phyloP scores from a whole-genome alignment of 495 filamentous ascomycete genomes.

The Polyplosphaeria fusca region DNA sequence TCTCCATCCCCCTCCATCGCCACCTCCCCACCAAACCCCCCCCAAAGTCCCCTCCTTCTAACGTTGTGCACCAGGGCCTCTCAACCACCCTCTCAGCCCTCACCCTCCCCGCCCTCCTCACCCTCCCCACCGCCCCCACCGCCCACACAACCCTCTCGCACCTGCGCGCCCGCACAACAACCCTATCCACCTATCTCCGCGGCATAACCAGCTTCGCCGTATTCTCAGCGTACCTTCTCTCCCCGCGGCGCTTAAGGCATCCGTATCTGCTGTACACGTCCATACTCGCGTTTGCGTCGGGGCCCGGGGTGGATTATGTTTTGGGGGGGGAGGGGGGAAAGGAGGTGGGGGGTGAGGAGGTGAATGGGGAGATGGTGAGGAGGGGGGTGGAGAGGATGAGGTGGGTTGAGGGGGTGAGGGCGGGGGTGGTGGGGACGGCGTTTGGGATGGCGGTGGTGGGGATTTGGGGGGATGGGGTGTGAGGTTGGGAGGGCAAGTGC shows the following conservation, averaged over 20 bases:
- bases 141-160: conserved; percentile 67
- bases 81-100: conserved; percentile 74
- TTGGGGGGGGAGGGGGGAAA: conserved; percentile 41
- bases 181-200: conserved; percentile 57
- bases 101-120: conserved; percentile 71
- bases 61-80: conserved; percentile 58
- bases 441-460: conserved; percentile 77
- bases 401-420: conserved; percentile 57
- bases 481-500: too few species aligned
- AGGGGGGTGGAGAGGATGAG: conserved; percentile 65
- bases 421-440: conserved; percentile 60
- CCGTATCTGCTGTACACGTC: conserved; percentile 83
- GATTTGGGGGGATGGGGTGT: conserved; percentile 74
- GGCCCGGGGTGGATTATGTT: conserved; percentile 20
- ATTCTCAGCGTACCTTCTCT: conserved; percentile 68
- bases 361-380: conserved; percentile 82
- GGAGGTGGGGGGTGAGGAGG: conserved; percentile 32
- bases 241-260: conserved; percentile 66
- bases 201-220: conserved; percentile 60
- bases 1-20: conserved; percentile 22
- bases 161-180: conserved; percentile 54
- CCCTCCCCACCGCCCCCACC: conserved; percentile 66
- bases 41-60: conserved; percentile 1
- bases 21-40: neutral
- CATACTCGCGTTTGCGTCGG: conserved; percentile 49